Percentiles rank a stretch among this genome's conserved stretches.
Evolutionary conservation across 1,284 basidiomycete genomes (phyloP).

Genomic region (Microbotryum silenes-acaulis): DNA sequence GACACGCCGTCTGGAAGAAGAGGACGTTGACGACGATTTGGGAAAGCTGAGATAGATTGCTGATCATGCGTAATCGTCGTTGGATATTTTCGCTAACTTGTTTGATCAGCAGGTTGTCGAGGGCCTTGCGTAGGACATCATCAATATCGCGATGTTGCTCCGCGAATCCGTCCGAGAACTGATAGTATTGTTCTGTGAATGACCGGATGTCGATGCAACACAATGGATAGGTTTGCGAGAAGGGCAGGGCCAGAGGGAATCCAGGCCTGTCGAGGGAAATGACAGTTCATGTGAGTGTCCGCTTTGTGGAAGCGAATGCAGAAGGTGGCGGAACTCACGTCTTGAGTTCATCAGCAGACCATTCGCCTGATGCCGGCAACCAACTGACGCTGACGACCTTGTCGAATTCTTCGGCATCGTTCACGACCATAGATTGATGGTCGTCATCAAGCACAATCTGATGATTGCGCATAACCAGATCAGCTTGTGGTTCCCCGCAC

Average conservation of each 20-base stretch:
- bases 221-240: constrained; percentile 89
- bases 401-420: constrained; percentile 62
- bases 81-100: constrained; percentile 72
- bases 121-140: constrained; percentile 82
- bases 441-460: constrained; percentile 86
- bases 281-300: constrained; percentile 8
- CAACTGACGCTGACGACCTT: constrained; percentile 77
- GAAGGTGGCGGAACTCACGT: constrained; percentile 12
- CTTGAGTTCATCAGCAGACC: constrained; percentile 26
- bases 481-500: not conserved
- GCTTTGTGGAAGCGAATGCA: no score
- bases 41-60: constrained; percentile 82
- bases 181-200: constrained; percentile 93
- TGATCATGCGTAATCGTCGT: constrained; percentile 57
- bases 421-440: constrained; percentile 80
- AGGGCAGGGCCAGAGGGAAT: constrained; percentile 74
- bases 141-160: constrained; percentile 89
- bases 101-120: constrained; percentile 74
- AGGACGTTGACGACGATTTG: constrained; percentile 92
- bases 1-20: constrained; percentile 79
- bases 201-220: constrained; percentile 93
- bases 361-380: constrained; percentile 55
- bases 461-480: not conserved
- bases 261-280: constrained; percentile 48
- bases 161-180: constrained; percentile 88